A percentile compares a stretch with the other conserved stretches of the same genome.
These are phyloP conservation scores for Ceriops decandra DNA, from an alignment of 345 rosid species.

Conservation along the genomic window DNA sequence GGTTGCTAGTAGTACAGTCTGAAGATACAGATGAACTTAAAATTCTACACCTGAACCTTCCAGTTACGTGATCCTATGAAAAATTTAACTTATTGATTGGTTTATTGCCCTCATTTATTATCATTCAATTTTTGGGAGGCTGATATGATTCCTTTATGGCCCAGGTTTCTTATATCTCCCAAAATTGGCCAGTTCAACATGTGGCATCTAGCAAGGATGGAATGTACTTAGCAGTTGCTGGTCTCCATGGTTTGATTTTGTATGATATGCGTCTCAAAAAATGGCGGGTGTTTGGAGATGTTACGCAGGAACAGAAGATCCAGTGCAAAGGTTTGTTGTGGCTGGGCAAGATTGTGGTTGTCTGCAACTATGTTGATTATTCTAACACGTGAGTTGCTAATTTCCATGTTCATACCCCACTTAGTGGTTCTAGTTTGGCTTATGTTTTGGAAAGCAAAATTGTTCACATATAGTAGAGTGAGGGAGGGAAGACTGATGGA, in stretches of 20 bases:
- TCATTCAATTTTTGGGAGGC: conserved; percentile 23
- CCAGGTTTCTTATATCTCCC: conserved; percentile 85
- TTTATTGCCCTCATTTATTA: conserved; percentile 13
- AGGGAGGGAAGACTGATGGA: too few species aligned
- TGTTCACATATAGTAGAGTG: neutral
- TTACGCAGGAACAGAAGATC: conserved; percentile 90
- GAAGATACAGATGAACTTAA: conserved; percentile 92
- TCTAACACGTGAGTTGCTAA: conserved; percentile 62
- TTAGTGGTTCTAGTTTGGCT: conserved; percentile 10
- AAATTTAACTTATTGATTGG: neutral
- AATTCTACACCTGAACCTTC: conserved; percentile 87
- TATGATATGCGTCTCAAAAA: conserved; percentile 78
- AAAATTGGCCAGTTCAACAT: conserved; percentile 99
- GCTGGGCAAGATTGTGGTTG: conserved; percentile 90
- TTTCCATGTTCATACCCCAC: conserved; percentile 2
- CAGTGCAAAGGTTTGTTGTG: conserved; percentile 93
- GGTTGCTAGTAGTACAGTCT: conserved; percentile 92
- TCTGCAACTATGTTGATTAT: conserved; percentile 81
- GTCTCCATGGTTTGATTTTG: conserved; percentile 84
- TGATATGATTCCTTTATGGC: conserved; percentile 30
- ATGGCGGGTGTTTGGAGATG: conserved; percentile 96
- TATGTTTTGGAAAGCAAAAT: conserved; percentile 8
- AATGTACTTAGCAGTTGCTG: conserved; percentile 90
- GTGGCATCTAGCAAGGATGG: conserved; percentile 99
- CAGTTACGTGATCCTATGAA: conserved; percentile 49